These are phyloP conservation scores for Aspergillus floridensis DNA, from an alignment of 2,329 filamentous ascomycete genomes.

Conservation along the genomic window DNA sequence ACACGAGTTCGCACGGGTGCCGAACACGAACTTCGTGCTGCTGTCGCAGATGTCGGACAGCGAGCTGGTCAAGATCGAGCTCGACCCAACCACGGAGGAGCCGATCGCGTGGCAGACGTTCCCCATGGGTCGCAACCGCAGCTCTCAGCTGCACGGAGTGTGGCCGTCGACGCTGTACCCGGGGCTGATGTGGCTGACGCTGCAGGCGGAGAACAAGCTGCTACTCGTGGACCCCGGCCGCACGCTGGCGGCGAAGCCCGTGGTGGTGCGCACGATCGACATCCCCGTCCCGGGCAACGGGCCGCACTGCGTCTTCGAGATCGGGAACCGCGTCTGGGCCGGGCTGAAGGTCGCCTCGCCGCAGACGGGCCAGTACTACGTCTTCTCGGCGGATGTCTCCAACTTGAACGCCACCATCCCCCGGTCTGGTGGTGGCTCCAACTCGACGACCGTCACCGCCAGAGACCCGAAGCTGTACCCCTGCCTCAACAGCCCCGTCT, in stretches of 20 bases:
- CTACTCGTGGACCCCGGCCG: constrained; percentile 5
- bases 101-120: constrained; percentile 5
- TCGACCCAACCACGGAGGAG: background rate
- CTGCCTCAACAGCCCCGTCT: constrained; percentile 6
- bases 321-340: constrained; percentile 7
- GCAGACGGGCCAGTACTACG: constrained; percentile 3
- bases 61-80: constrained; percentile 19
- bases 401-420: too few species aligned
- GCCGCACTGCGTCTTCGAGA: constrained; percentile 6
- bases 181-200: constrained; percentile 5
- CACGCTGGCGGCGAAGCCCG: background rate
- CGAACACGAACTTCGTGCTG: constrained; percentile 18
- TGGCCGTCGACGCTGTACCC: constrained; percentile 5
- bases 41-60: constrained; percentile 21
- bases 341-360: constrained; percentile 3
- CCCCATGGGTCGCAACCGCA: constrained; percentile 1
- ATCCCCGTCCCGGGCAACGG: constrained; percentile 2
- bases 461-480: background rate
- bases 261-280: background rate
- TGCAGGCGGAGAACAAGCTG: constrained; percentile 7
- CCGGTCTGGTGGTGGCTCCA: too few species aligned
- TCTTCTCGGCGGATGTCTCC: constrained; percentile 1
- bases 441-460: background rate
- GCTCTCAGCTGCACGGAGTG: constrained; percentile 1
- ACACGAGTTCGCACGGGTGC: constrained; percentile 18